Conservation (phyloP, 2,329 filamentous ascomycete species). For the Alternaria sp. region DNA sequence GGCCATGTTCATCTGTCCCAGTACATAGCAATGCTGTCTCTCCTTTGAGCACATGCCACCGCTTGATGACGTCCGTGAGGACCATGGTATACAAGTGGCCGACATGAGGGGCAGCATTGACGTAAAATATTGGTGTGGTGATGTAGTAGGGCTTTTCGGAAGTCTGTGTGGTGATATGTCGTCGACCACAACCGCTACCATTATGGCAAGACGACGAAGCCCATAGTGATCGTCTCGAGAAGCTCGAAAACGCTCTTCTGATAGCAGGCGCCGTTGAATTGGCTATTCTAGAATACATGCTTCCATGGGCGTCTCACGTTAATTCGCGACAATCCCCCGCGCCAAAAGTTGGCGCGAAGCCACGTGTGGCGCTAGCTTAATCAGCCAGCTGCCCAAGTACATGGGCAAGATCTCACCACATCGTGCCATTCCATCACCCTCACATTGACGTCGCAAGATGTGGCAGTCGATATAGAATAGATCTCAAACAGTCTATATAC, state of each 20-base stretch:
- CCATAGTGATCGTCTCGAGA: conserved; percentile 31
- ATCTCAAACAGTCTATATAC: background rate
- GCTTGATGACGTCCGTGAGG: conserved; percentile 87
- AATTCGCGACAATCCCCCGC: conserved; percentile 23
- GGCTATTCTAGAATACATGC: conserved; percentile 42
- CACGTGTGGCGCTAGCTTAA: conserved; percentile 21
- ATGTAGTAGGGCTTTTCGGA: conserved; percentile 85
- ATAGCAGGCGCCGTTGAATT: conserved; percentile 28
- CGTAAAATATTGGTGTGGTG: conserved; percentile 98
- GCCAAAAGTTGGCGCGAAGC: conserved; percentile 28
- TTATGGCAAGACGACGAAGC: conserved; percentile 34
- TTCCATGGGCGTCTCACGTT: conserved; percentile 30
- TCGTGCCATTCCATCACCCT: background rate
- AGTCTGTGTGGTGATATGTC: conserved; percentile 30
- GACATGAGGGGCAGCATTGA: conserved; percentile 95
- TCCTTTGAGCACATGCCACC: conserved; percentile 84
- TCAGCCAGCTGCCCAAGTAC: conserved; percentile 4
- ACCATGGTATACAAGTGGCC: conserved; percentile 96
- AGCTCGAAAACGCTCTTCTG: conserved; percentile 26
- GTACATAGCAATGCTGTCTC: conserved; percentile 79
- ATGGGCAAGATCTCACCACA: background rate
- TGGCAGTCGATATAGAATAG: background rate
- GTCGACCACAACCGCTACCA: conserved; percentile 27
- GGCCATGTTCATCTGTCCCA: conserved; percentile 95
- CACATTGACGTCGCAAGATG: background rate